These are phyloP conservation scores for Pulveroboletus sp. DNA, from an alignment of 768 basidiomycete genomes.

Conservation along the genomic window DNA sequence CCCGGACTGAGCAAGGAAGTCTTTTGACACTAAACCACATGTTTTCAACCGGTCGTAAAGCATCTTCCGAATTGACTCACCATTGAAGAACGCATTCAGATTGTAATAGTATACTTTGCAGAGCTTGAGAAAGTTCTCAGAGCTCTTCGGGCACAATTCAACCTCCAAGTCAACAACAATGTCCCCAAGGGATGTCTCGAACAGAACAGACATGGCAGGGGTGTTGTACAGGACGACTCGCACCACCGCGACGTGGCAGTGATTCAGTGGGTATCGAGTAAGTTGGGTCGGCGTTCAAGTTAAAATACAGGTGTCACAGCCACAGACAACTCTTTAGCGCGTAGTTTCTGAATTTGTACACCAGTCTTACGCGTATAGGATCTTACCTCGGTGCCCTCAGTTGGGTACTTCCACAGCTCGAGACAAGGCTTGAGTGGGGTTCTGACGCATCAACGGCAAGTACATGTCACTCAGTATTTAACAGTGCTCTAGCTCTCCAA, in stretches of 20 bases:
- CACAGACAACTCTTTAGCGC: no score
- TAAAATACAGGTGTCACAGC: no score
- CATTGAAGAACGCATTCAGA: slow-evolving; percentile 96
- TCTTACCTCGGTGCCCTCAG: no score
- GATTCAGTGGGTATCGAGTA: no score
- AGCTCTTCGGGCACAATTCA: slow-evolving; percentile 83
- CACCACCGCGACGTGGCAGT: not conserved
- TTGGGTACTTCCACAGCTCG: no score
- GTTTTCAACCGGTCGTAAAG: slow-evolving; percentile 1
- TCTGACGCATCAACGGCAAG: no score
- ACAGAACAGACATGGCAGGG: slow-evolving; percentile 78
- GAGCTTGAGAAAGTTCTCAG: slow-evolving; percentile 95
- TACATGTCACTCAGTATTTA: no score
- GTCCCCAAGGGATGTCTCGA: slow-evolving; percentile 97
- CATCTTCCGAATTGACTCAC: slow-evolving; percentile 41
- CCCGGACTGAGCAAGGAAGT: slow-evolving; percentile 95
- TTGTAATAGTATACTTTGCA: slow-evolving; percentile 98
- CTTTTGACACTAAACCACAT: slow-evolving; percentile 73
- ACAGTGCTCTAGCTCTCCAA: no score
- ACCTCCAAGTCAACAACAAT: slow-evolving; percentile 94
- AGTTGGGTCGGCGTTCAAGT: no score
- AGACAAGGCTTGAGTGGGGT: no score
- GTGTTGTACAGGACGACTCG: not conserved
- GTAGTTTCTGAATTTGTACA: no score
- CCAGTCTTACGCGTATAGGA: no score